Percentiles rank a stretch among this genome's conserved stretches.
Evolutionary conservation across 371 early-diverging fungal genomes (phyloP).

Genomic region (Mycotypha africana): DNA sequence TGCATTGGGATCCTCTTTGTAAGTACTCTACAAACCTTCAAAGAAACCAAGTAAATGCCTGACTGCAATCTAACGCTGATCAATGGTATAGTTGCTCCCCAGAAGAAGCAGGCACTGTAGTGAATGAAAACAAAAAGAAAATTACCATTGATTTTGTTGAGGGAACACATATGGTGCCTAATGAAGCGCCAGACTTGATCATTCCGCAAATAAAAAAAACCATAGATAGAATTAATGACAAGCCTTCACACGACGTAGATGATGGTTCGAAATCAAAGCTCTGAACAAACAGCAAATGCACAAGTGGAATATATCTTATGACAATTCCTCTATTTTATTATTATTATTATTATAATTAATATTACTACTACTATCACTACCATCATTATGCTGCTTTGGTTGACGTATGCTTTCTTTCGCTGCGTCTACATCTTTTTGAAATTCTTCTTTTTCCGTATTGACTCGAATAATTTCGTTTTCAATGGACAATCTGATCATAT

Average conservation of each 20-base stretch:
- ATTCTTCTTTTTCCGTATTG: conserved; percentile 7
- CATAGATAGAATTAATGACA: no score
- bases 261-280: no score
- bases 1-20: conserved; percentile 15
- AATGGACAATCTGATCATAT: not conserved
- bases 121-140: not conserved
- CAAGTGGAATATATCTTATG: no score
- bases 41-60: no score
- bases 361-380: no score
- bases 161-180: conserved; percentile 33
- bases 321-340: no score
- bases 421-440: conserved; percentile 7
- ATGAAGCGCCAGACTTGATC: conserved; percentile 22
- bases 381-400: no score
- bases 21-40: conserved; percentile 1
- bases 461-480: not conserved
- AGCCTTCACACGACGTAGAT: no score
- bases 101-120: conserved; percentile 1
- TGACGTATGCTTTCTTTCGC: no score
- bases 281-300: no score
- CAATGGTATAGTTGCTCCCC: conserved; percentile 3
- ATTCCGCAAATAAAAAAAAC: conserved; percentile 16
- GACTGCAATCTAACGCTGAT: not conserved
- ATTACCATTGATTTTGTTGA: conserved; percentile 17
- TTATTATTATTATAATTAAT: no score